These are phyloP conservation scores for Lipomyces yamadae DNA, from an alignment of 805 yeast genomes.

Conservation along the genomic window DNA sequence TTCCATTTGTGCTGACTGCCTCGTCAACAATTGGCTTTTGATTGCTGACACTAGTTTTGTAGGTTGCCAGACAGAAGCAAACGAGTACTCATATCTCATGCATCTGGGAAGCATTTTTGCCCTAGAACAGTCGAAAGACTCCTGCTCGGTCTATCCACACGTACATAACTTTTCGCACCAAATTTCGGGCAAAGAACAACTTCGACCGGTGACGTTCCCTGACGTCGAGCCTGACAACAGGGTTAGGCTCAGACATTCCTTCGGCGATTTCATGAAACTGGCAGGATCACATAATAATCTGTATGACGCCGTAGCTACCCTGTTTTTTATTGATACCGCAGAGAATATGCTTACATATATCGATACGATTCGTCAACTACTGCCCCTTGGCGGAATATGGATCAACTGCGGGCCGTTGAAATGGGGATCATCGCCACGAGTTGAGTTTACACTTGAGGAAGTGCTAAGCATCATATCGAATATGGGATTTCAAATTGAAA, in stretches of 20 bases:
- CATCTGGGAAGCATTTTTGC: slow-evolving; percentile 54
- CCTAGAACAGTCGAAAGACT: slow-evolving; percentile 34
- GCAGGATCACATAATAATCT: slow-evolving; percentile 42
- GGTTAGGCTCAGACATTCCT: slow-evolving; percentile 36
- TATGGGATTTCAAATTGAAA: slow-evolving; percentile 64
- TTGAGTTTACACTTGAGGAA: slow-evolving; percentile 75
- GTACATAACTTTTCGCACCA: slow-evolving; percentile 75
- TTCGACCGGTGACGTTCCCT: slow-evolving; percentile 51
- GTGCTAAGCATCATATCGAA: slow-evolving; percentile 55
- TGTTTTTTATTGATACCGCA: slow-evolving; percentile 90
- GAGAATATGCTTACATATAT: slow-evolving; percentile 80
- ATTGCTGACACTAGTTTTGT: not conserved
- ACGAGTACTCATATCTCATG: slow-evolving; percentile 81
- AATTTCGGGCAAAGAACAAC: slow-evolving; percentile 54
- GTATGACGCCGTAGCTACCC: slow-evolving; percentile 52
- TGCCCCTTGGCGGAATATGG: slow-evolving; percentile 68
- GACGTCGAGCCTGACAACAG: slow-evolving; percentile 42
- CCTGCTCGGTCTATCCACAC: slow-evolving; percentile 46
- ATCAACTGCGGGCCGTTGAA: slow-evolving; percentile 90
- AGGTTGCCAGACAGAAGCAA: slow-evolving; percentile 63
- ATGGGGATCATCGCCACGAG: slow-evolving; percentile 82
- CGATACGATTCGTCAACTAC: slow-evolving; percentile 60
- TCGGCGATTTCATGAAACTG: slow-evolving; percentile 70
- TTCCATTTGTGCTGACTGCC: not conserved
- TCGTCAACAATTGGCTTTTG: not conserved